phyloP scores from a whole-genome alignment of 2,329 filamentous ascomycete genomes.

The Xylaria sp. region DNA sequence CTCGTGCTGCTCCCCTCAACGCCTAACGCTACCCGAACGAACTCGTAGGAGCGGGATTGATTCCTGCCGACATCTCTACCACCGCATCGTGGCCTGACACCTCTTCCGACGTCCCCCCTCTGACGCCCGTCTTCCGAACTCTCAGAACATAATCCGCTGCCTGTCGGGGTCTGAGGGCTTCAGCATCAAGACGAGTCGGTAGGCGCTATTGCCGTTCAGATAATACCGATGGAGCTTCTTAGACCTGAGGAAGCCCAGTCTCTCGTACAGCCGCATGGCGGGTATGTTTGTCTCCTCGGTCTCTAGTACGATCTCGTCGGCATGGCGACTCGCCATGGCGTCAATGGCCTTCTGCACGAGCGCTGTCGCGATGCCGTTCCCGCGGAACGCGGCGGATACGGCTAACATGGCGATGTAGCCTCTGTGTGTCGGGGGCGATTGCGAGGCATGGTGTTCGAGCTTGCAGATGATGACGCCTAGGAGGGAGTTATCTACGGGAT shows the following conservation, averaged over 20 bases:
- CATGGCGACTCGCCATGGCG: constrained; percentile 75
- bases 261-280: constrained; percentile 88
- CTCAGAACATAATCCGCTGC: constrained; percentile 8
- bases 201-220: constrained; percentile 92
- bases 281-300: constrained; percentile 90
- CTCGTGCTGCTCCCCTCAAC: background rate
- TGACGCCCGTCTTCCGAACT: background rate
- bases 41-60: background rate
- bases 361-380: constrained; percentile 79
- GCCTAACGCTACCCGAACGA: background rate
- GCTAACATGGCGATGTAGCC: constrained; percentile 99
- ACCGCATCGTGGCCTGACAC: background rate
- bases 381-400: constrained; percentile 73
- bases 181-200: constrained; percentile 76
- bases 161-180: constrained; percentile 40
- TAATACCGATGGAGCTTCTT: constrained; percentile 96
- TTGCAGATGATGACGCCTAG: constrained; percentile 94
- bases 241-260: constrained; percentile 83
- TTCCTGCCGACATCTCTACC: background rate
- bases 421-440: constrained; percentile 66
- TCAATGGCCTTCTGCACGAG: constrained; percentile 89
- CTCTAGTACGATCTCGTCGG: constrained; percentile 92
- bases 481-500: constrained; percentile 57
- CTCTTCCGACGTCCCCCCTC: background rate
- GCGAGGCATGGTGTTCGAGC: constrained; percentile 80